Evolutionary conservation across 306 rosid species (phyloP).

Genomic region (Urtica urens): DNA sequence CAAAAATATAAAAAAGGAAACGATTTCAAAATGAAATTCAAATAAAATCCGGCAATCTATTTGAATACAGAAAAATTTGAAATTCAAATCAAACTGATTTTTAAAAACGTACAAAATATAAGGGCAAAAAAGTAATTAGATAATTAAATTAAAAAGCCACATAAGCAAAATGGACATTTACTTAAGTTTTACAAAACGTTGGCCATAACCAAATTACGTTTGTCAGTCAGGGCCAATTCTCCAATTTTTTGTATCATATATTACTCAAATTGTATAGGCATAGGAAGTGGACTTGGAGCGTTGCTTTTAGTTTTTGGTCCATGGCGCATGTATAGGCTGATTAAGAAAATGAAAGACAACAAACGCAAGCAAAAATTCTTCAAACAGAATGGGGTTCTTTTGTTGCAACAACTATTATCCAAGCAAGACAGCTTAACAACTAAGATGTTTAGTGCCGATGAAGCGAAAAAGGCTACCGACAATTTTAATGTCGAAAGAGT

Average conservation of each 20-base stretch:
- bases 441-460: conserved; percentile 1
- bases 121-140: too few relatives aligned
- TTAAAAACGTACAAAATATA: too few relatives aligned
- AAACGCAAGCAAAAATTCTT: conserved; percentile 10
- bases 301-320: background rate
- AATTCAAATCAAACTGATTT: too few relatives aligned
- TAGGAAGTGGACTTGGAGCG: background rate
- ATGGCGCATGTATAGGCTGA: background rate
- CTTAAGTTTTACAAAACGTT: too few relatives aligned
- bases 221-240: too few relatives aligned
- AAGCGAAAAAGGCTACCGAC: conserved; percentile 13
- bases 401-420: conserved; percentile 6
- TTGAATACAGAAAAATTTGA: too few relatives aligned
- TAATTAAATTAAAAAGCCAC: too few relatives aligned
- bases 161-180: too few relatives aligned
- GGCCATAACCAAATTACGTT: too few relatives aligned
- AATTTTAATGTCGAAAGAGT: conserved; percentile 5
- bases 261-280: background rate
- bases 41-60: too few relatives aligned
- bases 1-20: too few relatives aligned
- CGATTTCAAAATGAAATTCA: too few relatives aligned
- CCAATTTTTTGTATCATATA: background rate
- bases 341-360: conserved; percentile 4
- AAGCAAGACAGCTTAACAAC: background rate
- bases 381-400: conserved; percentile 13